A percentile compares a stretch with the other conserved stretches of the same genome.
Conservation (phyloP, 2,329 filamentous ascomycete genomes). For the Trichoderma sp. region DNA sequence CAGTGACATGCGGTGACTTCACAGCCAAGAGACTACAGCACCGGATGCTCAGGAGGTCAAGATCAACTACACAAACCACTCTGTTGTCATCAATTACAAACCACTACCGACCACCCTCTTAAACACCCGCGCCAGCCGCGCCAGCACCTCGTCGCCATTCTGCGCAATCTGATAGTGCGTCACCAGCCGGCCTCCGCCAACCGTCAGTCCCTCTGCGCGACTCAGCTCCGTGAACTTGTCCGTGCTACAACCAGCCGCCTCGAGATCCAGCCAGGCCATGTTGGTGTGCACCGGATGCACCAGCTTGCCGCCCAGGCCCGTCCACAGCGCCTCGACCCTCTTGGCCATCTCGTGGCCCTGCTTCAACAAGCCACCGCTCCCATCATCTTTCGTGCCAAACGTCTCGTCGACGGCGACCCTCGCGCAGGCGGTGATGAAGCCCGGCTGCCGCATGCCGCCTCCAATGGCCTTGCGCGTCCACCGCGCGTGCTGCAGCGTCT, state of each 20-base stretch:
- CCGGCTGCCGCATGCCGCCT: conserved; percentile 72
- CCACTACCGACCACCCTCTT: too few species aligned
- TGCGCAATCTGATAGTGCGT: conserved; percentile 63
- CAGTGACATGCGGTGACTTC: not conserved
- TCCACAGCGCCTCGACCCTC: conserved; percentile 70
- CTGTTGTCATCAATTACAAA: too few species aligned
- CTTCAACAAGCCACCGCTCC: conserved; percentile 58
- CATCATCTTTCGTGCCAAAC: conserved; percentile 43
- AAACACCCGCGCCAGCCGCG: conserved; percentile 59
- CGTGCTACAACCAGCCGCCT: conserved; percentile 52
- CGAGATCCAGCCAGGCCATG: conserved; percentile 83
- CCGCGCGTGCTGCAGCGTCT: conserved; percentile 43
- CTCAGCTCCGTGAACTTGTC: conserved; percentile 45
- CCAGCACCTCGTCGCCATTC: conserved; percentile 60
- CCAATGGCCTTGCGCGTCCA: conserved; percentile 69
- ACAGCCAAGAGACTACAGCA: not conserved
- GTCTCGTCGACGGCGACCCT: conserved; percentile 63
- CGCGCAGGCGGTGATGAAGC: conserved; percentile 71
- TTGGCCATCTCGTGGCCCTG: conserved; percentile 64
- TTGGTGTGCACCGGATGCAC: conserved; percentile 79
- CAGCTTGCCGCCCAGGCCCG: conserved; percentile 66
- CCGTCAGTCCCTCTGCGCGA: conserved; percentile 45
- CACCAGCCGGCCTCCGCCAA: conserved; percentile 47
- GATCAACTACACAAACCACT: not conserved
- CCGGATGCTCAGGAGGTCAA: not conserved